Base-by-base conservation (phyloP, 805 yeast species). In the Saccharomyces paradoxus region DNA sequence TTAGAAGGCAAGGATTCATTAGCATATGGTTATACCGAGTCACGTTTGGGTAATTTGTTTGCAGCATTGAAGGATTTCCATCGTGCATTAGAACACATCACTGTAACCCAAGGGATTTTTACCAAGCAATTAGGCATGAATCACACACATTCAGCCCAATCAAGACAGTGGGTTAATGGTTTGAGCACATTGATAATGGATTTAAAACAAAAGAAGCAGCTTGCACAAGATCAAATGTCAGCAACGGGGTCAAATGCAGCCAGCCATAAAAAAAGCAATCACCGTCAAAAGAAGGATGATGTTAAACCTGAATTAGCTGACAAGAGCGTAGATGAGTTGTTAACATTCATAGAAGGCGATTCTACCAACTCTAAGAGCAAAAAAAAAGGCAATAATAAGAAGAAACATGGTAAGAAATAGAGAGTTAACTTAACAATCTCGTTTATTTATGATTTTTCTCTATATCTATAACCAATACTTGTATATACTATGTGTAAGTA, bases 341-440 rank as follows among this genome's bases (percentile, higher is more conserved):
- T 88, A 71, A 76, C 77, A 56, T 88, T 82, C 64, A 85, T 88
- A 63, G 86, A 84, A 67, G 92, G 92, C 51, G 65, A 64, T n/a
- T 52, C 57, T 13, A 53, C 61, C 24, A 56, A 60, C 24, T 56
- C 67, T 17, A 68, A 68, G 50, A 69, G 71, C 60, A 69, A 72
- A 59, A 65, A 63, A 47, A 60, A 62, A 46, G 28, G 55, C 8
- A 58, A 59, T 26, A 56, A 56, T 17, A 66, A 56, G 47, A 63
- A 63, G 56, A 68, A 67, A 57, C 53, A 53, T 29, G 58, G 57
- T 50, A 66, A 59, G 55, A 63, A 62, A 58, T 60, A 55, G 52
- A 37, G 7, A 37, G 9, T 9, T 21, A 5, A 24, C 10, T 14
- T 32, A 47, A 17, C 31, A 26, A 10, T 17, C 48, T 46, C 13